Evolutionary conservation across 495 filamentous ascomycete species (phyloP).

Genomic region (Penicillium subrubescens): DNA sequence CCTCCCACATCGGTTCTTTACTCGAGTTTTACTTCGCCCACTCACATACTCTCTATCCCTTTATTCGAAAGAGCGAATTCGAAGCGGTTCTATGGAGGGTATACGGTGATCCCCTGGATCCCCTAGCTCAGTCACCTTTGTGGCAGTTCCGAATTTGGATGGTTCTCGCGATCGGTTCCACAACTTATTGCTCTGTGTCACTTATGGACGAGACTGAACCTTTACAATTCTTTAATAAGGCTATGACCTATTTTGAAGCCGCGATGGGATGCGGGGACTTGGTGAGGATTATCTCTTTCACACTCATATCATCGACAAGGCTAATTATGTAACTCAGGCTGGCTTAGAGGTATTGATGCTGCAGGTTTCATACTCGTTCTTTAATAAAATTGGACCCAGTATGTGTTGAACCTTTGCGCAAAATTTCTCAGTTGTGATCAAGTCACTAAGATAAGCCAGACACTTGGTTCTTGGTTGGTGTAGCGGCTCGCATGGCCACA

Average conservation of each 20-base stretch:
- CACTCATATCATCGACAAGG: neutral
- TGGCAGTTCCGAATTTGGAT: slow-evolving; percentile 44
- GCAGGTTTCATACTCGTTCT: slow-evolving; percentile 46
- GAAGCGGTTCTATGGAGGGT: slow-evolving; percentile 30
- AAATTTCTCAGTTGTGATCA: neutral
- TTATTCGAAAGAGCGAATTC: slow-evolving; percentile 35
- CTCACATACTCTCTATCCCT: slow-evolving; percentile 44
- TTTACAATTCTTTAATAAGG: slow-evolving; percentile 38
- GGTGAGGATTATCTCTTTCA: slow-evolving; percentile 19
- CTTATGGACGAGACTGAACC: slow-evolving; percentile 43
- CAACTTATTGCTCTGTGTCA: slow-evolving; percentile 39
- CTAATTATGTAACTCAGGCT: slow-evolving; percentile 20
- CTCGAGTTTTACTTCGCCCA: slow-evolving; percentile 45
- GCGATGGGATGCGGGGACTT: slow-evolving; percentile 40
- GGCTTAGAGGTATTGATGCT: slow-evolving; percentile 43
- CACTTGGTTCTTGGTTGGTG: slow-evolving; percentile 38
- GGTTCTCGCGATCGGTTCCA: slow-evolving; percentile 44
- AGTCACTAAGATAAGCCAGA: slow-evolving; percentile 15
- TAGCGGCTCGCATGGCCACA: slow-evolving; percentile 36
- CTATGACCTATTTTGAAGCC: slow-evolving; percentile 39
- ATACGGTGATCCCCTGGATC: slow-evolving; percentile 30
- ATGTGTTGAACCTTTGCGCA: slow-evolving; percentile 2
- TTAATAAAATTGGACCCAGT: slow-evolving; percentile 47
- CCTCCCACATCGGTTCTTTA: slow-evolving; percentile 31
- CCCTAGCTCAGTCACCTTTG: slow-evolving; percentile 29